Evolutionary conservation across 768 basidiomycete genomes (phyloP).

Genomic region (Lactarius hatsudake): DNA sequence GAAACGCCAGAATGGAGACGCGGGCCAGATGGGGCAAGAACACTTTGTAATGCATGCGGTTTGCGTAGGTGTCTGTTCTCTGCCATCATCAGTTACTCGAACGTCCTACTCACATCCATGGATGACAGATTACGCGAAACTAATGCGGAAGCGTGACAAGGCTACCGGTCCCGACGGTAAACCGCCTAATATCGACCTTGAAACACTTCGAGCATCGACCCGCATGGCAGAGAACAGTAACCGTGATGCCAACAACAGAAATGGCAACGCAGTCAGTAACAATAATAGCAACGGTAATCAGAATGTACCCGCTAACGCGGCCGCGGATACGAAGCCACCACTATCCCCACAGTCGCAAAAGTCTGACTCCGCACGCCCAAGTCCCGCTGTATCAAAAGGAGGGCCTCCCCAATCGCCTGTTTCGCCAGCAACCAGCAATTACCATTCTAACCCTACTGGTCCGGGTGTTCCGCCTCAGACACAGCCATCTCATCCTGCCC

Average conservation of each 20-base stretch:
- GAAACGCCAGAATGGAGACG: slow-evolving; percentile 89
- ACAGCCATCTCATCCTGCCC: slow-evolving; percentile 11
- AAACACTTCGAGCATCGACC: slow-evolving; percentile 64
- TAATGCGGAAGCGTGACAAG: slow-evolving; percentile 78
- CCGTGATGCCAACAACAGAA: slow-evolving; percentile 24
- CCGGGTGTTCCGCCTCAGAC: slow-evolving; percentile 20
- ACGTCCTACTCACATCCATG: slow-evolving; percentile 4
- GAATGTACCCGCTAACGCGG: not conserved
- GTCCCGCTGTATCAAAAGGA: slow-evolving; percentile 24
- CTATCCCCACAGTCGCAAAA: slow-evolving; percentile 17
- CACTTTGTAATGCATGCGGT: slow-evolving; percentile 83
- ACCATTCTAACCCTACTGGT: slow-evolving; percentile 20
- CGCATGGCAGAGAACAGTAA: slow-evolving; percentile 23
- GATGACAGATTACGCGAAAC: slow-evolving; percentile 70
- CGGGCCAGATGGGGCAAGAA: slow-evolving; percentile 81
- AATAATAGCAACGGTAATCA: slow-evolving; percentile 10
- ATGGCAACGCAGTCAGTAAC: slow-evolving; percentile 13
- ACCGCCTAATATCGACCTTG: slow-evolving; percentile 60
- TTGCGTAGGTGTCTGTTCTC: slow-evolving; percentile 54
- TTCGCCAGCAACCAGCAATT: slow-evolving; percentile 13
- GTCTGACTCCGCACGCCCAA: slow-evolving; percentile 20
- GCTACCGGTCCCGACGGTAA: slow-evolving; percentile 53
- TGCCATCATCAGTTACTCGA: slow-evolving; percentile 7
- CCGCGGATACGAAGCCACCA: slow-evolving; percentile 16
- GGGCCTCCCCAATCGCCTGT: slow-evolving; percentile 22